Percentiles rank a stretch among this genome's conserved stretches.
Conservation (phyloP, 2,329 filamentous ascomycete species). For the Helotiales sp. region DNA sequence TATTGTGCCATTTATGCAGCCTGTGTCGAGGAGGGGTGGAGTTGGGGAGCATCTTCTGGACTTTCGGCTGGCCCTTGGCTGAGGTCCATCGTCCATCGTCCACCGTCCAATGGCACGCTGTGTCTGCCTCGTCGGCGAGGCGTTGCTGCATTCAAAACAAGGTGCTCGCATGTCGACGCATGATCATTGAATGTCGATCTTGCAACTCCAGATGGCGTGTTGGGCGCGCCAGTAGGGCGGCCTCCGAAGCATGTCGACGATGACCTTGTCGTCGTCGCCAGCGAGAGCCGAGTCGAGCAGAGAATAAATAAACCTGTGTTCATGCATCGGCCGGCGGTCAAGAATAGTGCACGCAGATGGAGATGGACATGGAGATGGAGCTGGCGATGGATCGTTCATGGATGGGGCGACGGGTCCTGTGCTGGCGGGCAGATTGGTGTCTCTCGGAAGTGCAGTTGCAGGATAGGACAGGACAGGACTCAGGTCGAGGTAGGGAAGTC, state of each 20-base stretch:
- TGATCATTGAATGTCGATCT: constrained; percentile 31
- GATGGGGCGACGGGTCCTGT: background rate
- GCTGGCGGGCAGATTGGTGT: background rate
- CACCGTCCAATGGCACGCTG: constrained; percentile 10
- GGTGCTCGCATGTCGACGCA: constrained; percentile 34
- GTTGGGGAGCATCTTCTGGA: background rate
- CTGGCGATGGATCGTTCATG: background rate
- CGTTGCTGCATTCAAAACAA: constrained; percentile 18
- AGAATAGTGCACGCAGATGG: no score
- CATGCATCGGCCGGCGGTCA: background rate
- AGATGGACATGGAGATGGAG: no score
- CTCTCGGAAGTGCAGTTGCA: no score
- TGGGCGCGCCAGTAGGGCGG: background rate
- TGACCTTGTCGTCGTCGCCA: background rate
- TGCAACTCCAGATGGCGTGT: constrained; percentile 25
- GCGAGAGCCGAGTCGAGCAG: background rate
- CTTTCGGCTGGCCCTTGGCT: background rate
- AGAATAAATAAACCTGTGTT: background rate
- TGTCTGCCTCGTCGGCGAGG: constrained; percentile 13
- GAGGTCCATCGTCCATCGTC: background rate
- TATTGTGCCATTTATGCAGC: constrained; percentile 1
- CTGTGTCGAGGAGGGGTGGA: background rate
- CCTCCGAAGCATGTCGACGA: background rate
- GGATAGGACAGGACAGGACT: no score
- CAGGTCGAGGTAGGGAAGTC: no score